Percentiles rank a stretch among this genome's conserved stretches.
Evolutionary conservation across 805 yeast genomes (phyloP).

Genomic region (Ogataea ganodermae): DNA sequence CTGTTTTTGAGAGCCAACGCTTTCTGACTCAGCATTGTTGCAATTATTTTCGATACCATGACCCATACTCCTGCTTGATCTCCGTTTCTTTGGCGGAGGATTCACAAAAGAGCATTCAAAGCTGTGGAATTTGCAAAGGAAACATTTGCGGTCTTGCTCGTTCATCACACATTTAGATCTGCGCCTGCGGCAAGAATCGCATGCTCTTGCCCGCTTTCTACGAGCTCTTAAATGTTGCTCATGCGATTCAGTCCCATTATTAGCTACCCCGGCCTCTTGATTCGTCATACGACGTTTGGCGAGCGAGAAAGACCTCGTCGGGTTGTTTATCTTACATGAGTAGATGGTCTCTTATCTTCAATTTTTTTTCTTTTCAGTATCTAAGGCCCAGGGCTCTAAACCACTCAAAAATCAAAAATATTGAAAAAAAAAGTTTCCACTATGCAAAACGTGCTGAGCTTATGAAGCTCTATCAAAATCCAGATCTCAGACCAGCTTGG

Average conservation of each 20-base stretch:
- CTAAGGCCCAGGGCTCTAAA: background rate
- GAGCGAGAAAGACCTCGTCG: background rate
- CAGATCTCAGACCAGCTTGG: too few relatives aligned
- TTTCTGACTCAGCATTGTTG: background rate
- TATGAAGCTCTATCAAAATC: too few relatives aligned
- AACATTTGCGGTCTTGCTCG: slow-evolving; percentile 12
- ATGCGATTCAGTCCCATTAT: background rate
- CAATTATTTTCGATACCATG: background rate
- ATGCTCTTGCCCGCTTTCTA: slow-evolving; percentile 12
- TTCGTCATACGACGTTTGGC: background rate
- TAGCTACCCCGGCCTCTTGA: background rate
- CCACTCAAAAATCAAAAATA: too few relatives aligned
- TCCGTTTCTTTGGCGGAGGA: slow-evolving; percentile 21
- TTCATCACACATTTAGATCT: slow-evolving; percentile 21
- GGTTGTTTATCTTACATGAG: too few relatives aligned
- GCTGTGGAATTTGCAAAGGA: slow-evolving; percentile 19
- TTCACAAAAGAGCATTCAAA: slow-evolving; percentile 17
- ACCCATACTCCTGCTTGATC: background rate
- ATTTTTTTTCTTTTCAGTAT: too few relatives aligned
- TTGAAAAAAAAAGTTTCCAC: too few relatives aligned
- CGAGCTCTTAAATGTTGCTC: background rate
- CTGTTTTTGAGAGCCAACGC: background rate
- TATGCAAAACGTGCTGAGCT: too few relatives aligned
- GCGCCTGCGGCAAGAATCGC: slow-evolving; percentile 22
- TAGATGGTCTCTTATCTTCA: background rate